A percentile compares a stretch with the other conserved stretches of the same genome.
Conservation (phyloP, 352 stramenopile genomes). For the Saprolegnia parasitica region DNA sequence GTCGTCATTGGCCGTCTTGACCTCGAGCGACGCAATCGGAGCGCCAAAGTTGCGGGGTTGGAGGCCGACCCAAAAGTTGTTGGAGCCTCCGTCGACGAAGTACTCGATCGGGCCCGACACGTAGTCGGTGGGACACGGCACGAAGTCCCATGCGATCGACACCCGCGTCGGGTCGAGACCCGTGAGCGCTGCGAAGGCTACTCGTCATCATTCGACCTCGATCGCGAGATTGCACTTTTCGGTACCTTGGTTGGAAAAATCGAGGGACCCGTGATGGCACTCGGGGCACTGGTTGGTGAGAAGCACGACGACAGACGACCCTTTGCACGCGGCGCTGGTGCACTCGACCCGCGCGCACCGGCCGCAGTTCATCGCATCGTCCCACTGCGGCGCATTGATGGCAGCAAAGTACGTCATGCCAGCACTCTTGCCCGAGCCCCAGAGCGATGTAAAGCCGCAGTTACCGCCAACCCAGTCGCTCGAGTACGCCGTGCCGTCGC, state of each 20-base stretch:
- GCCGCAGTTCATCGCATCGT: constrained; percentile 25
- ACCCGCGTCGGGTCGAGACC: neutral
- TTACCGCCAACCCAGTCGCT: constrained; percentile 19
- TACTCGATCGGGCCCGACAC: constrained; percentile 18
- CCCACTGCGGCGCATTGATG: constrained; percentile 19
- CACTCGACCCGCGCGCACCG: constrained; percentile 16
- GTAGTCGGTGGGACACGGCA: constrained; percentile 9
- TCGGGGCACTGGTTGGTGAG: constrained; percentile 25
- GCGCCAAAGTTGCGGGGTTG: constrained; percentile 24
- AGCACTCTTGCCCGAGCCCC: neutral
- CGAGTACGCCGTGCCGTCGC: constrained; percentile 24
- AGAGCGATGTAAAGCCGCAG: constrained; percentile 16
- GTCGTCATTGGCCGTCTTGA: neutral
- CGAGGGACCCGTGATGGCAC: neutral
- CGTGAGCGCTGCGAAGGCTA: constrained; percentile 22
- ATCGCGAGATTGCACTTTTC: neutral
- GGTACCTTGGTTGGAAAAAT: constrained; percentile 28
- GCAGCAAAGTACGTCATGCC: constrained; percentile 23
- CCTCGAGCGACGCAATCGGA: neutral
- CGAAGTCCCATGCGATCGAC: constrained; percentile 24
- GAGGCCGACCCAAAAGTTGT: constrained; percentile 5
- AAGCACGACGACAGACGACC: constrained; percentile 2
- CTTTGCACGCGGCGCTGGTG: constrained; percentile 5
- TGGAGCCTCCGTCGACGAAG: constrained; percentile 19
- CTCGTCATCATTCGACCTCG: neutral